These are phyloP conservation scores for Seminavis robusta DNA, from an alignment of 108 stramenopile genomes.

Conservation along the genomic window DNA sequence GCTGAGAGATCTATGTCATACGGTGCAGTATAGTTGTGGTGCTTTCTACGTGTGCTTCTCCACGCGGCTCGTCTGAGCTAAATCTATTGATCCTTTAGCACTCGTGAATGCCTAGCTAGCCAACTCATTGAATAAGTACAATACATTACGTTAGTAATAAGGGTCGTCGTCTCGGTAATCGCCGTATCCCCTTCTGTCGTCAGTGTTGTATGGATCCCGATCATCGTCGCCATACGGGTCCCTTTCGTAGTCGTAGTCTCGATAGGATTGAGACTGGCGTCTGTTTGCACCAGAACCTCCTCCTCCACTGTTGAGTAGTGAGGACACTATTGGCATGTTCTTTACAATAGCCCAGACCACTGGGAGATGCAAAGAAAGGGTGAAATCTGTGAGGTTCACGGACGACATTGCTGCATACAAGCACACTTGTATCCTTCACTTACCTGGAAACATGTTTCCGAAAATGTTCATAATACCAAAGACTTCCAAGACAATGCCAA, in stretches of 20 bases:
- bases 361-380: no score
- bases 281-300: background rate
- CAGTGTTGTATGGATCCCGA: constrained; percentile 3
- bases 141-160: no score
- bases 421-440: no score
- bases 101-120: no score
- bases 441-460: constrained; percentile 93
- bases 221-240: constrained; percentile 23
- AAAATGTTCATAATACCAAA: constrained; percentile 94
- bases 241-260: background rate
- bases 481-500: constrained; percentile 86
- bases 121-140: no score
- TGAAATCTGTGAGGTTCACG: no score
- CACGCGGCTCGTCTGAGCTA: no score
- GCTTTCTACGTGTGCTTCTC: no score
- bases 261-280: background rate
- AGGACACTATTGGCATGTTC: constrained; percentile 72
- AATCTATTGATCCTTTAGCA: no score
- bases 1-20: no score
- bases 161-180: constrained; percentile 4
- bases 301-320: constrained; percentile 32
- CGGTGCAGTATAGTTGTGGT: no score
- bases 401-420: no score
- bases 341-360: constrained; percentile 62
- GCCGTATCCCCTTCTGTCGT: constrained; percentile 4